Base-by-base conservation (phyloP, 1,139 yeast species). In the Saccharomyces hybrid region DNA sequence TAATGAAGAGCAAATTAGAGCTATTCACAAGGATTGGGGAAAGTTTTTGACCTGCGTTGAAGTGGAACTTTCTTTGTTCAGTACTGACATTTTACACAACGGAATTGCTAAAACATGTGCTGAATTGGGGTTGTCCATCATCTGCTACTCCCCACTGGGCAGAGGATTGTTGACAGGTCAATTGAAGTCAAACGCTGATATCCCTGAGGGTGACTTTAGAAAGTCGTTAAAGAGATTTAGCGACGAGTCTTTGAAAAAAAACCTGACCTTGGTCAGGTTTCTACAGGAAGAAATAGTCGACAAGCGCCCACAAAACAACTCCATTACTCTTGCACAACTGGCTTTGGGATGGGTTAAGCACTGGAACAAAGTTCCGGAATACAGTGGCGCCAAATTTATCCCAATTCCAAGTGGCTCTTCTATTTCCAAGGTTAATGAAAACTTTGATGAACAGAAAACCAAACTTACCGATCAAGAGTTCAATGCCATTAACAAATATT, bases 81-180 rank as follows among this genome's bases (percentile, higher is more conserved):
- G 83, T n/a, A 78, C 79, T 50, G 87, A 84, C 46, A 78, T 84
- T 34, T 65, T 82, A 46, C 58, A 70, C 8, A 81, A 85, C 63
- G 95, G 91, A 1, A 77, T 85, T 23, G 78, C 84, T 58, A 77
- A 75, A 14, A 70, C 74, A 3, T 77, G 81, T 57, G 73, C 70
- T n/a, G 84, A 83, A 56, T 73, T 79, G 44, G 74, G 74, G n/a
- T 78, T 88, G 55, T 86, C 93, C 7, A 74, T 88, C 42, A 73
- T 86, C 58, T 88, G 91, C 28, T 88, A 89, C 71, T 85, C 95
- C 28, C 96, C 96, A 46, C 75, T 89, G 57, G 84, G 89, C n/a
- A 77, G 87, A 64, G 96, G 97, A 0, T 71, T 83, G 55, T 77
- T 89, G 57, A 84, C 95, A 6, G 95, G 93, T 55, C 60, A 73